These are phyloP conservation scores for Dendrobium catenatum DNA, from an alignment of 106 monocot genomes.

Conservation along the genomic window DNA sequence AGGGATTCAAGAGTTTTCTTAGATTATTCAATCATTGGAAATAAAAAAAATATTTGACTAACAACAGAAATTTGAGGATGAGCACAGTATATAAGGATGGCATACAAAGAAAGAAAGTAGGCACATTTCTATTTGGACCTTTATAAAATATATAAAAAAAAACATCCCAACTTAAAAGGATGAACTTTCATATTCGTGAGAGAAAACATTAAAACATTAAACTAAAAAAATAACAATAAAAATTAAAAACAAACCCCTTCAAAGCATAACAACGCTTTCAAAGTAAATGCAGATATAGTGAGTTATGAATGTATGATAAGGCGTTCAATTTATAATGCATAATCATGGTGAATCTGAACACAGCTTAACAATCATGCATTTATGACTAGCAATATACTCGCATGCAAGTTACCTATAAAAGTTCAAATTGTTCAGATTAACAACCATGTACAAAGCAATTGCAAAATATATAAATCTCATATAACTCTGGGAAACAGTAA, in stretches of 20 bases:
- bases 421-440: neutral
- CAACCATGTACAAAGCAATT: neutral
- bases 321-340: constrained; percentile 1
- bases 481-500: neutral
- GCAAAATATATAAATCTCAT: neutral
- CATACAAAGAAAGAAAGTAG: neutral
- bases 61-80: constrained; percentile 1
- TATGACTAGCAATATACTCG: too few relatives aligned
- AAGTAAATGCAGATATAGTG: neutral
- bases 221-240: neutral
- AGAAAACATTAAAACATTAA: neutral
- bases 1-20: neutral
- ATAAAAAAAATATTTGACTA: neutral
- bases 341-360: neutral
- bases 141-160: neutral
- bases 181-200: neutral
- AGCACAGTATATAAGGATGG: neutral
- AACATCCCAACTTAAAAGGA: neutral
- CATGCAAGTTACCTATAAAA: neutral
- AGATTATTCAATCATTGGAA: neutral
- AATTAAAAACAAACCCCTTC: neutral
- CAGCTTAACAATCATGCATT: neutral
- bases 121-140: neutral
- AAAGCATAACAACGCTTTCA: neutral
- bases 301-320: neutral